Conservation (phyloP, 371 early-diverging fungal genomes). For the Lichtheimia corymbifera region DNA sequence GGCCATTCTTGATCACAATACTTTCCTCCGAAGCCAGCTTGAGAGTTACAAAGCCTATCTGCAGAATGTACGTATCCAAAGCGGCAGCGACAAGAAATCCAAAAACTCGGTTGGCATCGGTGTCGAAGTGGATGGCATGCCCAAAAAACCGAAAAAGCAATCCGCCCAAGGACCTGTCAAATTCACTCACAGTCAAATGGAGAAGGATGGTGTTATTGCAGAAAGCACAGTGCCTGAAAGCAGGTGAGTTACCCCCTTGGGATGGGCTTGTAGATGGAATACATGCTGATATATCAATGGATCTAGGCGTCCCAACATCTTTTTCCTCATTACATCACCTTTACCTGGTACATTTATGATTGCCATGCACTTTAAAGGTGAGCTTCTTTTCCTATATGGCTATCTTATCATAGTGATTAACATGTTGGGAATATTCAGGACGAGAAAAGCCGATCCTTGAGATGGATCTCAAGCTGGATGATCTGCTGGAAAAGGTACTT, state of each 20-base stretch:
- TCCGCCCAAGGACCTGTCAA: conserved; percentile 67
- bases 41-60: conserved; percentile 94
- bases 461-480: conserved; percentile 95
- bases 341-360: conserved; percentile 89
- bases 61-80: conserved; percentile 90
- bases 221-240: conserved; percentile 92
- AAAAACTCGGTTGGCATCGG: conserved; percentile 49
- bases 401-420: too few relatives aligned
- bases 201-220: conserved; percentile 90
- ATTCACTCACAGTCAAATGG: conserved; percentile 83
- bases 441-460: conserved; percentile 93
- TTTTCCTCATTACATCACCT: conserved; percentile 85
- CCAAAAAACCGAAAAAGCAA: conserved; percentile 32
- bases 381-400: background rate
- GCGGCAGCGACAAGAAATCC: conserved; percentile 53
- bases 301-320: conserved; percentile 73
- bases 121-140: conserved; percentile 45
- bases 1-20: conserved; percentile 93
- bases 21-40: conserved; percentile 84
- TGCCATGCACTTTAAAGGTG: conserved; percentile 85
- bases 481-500: conserved; percentile 84
- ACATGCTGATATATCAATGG: too few relatives aligned
- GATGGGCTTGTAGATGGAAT: too few relatives aligned
- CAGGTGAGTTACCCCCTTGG: conserved; percentile 19
- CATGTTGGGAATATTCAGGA: conserved; percentile 23